Percentiles rank a stretch among this genome's conserved stretches.
These are phyloP conservation scores for Naegleria lovaniensis DNA, from an alignment of 208 protist species.

Conservation along the genomic window DNA sequence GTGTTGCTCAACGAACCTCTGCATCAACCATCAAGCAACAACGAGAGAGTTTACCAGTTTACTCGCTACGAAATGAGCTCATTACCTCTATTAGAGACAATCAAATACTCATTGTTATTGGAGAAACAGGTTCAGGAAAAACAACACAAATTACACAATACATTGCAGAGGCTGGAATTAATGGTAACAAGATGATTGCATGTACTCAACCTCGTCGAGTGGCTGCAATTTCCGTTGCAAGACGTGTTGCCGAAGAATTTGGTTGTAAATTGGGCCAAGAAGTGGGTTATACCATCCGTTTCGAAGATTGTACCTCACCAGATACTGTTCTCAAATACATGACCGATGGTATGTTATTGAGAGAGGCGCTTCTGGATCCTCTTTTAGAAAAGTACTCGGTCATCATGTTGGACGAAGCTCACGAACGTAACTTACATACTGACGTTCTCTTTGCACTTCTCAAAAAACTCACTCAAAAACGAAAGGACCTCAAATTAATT, in stretches of 20 bases:
- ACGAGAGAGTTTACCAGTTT: slow-evolving; percentile 59
- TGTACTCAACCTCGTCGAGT: slow-evolving; percentile 97
- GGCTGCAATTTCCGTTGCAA: slow-evolving; percentile 93
- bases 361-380: slow-evolving; percentile 88
- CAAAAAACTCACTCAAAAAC: slow-evolving; percentile 70
- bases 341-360: slow-evolving; percentile 97
- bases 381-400: slow-evolving; percentile 80
- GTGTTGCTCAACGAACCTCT: not conserved
- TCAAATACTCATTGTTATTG: slow-evolving; percentile 83
- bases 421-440: slow-evolving; percentile 96
- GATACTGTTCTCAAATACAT: slow-evolving; percentile 95
- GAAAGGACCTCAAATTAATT: slow-evolving; percentile 90
- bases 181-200: slow-evolving; percentile 62
- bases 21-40: slow-evolving; percentile 11
- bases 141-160: slow-evolving; percentile 89
- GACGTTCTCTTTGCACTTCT: slow-evolving; percentile 96
- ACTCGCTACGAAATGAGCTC: slow-evolving; percentile 61
- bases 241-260: slow-evolving; percentile 95
- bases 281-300: slow-evolving; percentile 97
- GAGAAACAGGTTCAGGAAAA: slow-evolving; percentile 96
- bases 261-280: slow-evolving; percentile 87
- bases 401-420: slow-evolving; percentile 98
- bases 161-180: slow-evolving; percentile 62
- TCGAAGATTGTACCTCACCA: slow-evolving; percentile 88
- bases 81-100: slow-evolving; percentile 62